phyloP scores from a whole-genome alignment of 768 basidiomycete species.

The Rhodocollybia butyracea region DNA sequence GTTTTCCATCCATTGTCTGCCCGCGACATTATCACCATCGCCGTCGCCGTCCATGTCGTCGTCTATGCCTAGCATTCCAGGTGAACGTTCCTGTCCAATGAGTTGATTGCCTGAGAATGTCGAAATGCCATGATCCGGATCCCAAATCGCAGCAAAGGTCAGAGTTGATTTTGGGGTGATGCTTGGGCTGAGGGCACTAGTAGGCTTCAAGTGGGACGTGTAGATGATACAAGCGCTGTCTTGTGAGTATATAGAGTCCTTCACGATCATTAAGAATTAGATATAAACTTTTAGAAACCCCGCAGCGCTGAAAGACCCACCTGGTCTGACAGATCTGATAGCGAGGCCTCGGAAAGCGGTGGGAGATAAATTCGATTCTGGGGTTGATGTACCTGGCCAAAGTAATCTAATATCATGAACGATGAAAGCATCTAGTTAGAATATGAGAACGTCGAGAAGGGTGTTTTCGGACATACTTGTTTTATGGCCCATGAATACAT shows the following conservation, averaged over 20 bases:
- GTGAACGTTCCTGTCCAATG: slow-evolving; percentile 20
- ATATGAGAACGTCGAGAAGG: not conserved
- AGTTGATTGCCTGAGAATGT: slow-evolving; percentile 43
- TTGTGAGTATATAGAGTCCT: slow-evolving; percentile 10
- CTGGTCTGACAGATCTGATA: slow-evolving; percentile 7
- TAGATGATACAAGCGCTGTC: slow-evolving; percentile 8
- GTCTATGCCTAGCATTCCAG: not conserved
- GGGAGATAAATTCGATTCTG: slow-evolving; percentile 6
- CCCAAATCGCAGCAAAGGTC: slow-evolving; percentile 49
- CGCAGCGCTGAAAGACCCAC: not conserved
- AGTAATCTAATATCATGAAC: not conserved
- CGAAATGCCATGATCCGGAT: slow-evolving; percentile 46
- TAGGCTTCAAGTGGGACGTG: not conserved
- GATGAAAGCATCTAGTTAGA: not conserved
- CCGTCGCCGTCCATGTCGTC: slow-evolving; percentile 3
- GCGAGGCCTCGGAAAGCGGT: slow-evolving; percentile 5
- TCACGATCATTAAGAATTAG: not conserved
- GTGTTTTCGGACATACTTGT: not conserved
- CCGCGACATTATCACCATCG: too few relatives aligned
- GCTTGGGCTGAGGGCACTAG: not conserved
- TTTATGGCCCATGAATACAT: not conserved
- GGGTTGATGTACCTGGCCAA: not conserved
- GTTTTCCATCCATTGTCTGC: too few relatives aligned
- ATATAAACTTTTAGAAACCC: not conserved
- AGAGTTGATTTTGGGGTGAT: slow-evolving; percentile 40